Evolutionary conservation across 495 filamentous ascomycete genomes (phyloP), one percentile per base, ranked within the genome.

Genomic region (Aspergillus coremiiformis): DNA sequence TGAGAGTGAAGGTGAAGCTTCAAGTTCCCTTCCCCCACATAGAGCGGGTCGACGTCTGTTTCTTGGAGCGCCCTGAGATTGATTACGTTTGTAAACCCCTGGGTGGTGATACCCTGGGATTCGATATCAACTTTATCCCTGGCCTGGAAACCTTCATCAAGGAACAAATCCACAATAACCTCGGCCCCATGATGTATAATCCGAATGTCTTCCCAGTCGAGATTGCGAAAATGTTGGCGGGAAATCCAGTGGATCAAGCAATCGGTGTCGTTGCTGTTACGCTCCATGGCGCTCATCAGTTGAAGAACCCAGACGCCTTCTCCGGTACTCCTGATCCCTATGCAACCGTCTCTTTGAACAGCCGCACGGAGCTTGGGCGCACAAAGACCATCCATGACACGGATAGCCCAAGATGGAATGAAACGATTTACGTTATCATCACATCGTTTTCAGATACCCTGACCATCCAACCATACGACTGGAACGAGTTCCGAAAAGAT

Each of bases 71-170:
- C 32, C 85, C 85, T 23, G 84, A 81, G 2, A 85, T 99, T 58
- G 93, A 97, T 63, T 99, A 96, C 64, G 90, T 89, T 46, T 94
- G 93, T 76, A 99, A 99, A 68, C 93, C 93, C 9, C 81, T 99
- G 41, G 93, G 94, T 55, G 94, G 94, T 53, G 94, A 97, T 35
- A 87, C 78, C 8, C 86, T 99, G 51, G 93, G 93, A 44, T 95
- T 99, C 65, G 93, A 99, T 65, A 96, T 99, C 73, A 95, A 95
- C 69, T 96, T 97, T 72, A 91, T 99, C 54, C 93, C 94, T 22
- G 91, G 92, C 47, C 75, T 99, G 20, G 89, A 95, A 67, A 78
- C 63, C 53, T 97, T 97, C 70, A 97, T 99, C 61, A 84, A 87
- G 69, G 94, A 97, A 49, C 88, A 93, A 68, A 92, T 99, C 51